Evolutionary conservation across 768 basidiomycete genomes (phyloP), one percentile per base, ranked within the genome.

Genomic region (Tricholoma matsutake): DNA sequence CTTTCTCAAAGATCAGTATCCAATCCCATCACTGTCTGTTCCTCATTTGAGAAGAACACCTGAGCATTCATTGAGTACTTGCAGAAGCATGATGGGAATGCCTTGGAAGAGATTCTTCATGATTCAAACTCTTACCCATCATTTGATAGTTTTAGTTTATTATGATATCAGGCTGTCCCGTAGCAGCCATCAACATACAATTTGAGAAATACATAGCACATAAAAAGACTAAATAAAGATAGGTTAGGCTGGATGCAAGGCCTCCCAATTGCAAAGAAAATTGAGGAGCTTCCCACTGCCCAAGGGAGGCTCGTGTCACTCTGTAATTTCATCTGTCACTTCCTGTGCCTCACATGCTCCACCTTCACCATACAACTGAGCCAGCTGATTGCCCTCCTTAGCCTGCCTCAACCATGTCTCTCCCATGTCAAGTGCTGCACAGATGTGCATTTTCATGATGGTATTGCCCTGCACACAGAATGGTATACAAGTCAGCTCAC

Each of bases 1-100:
- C 1, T 73, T 68, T 57, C 65, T 75, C 4, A 47, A 59, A 39
- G 58, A 68, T 1, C 62, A 28, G 29, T 72, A 70, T 55, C 62
- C 65, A 4, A 64, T 69, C n/a, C 65, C 49, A 57, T 54, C 55
- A 8, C 34, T n/a, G 13, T 35, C 61, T 16, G 32, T 57, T 10
- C 43, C 57, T 31, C 39, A 62, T 18, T 55, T 65, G n/a, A n/a
- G 22, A 53, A 43, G 34, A 65, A 34, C 9, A 65, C 64, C 28
- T 41, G 64, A 4, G 52, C 61, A 31, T 65, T 65, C 28, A 62
- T 65, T 31, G 61, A 62, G 29, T 25, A 35, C 10, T 56, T 62
- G 3, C 64, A 65, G 56, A 65, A 65, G 56, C 20, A 28, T 14
- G 63, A 62, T 52, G 54, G 58, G 18, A 35, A 22, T 25, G 31